A percentile compares a stretch with the other conserved stretches of the same genome.
Evolutionary conservation across 805 yeast species (phyloP).

Genomic region (Candida schatavii): DNA sequence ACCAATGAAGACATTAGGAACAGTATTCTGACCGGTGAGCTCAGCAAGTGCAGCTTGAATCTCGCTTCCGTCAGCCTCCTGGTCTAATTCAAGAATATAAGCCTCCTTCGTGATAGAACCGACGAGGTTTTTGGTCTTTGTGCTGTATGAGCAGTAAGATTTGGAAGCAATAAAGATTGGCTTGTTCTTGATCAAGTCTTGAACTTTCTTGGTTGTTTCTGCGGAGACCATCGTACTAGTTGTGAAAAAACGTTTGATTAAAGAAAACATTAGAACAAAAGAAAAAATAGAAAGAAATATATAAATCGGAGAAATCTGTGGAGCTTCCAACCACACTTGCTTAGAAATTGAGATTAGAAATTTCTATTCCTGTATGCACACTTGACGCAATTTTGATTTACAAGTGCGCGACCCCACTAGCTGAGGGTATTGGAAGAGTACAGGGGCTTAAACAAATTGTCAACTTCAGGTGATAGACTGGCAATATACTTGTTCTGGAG

Average conservation of each 20-base stretch:
- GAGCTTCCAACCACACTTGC: too few relatives aligned
- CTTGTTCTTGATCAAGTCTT: conserved; percentile 59
- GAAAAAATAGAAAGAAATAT: neutral
- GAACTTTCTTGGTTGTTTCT: conserved; percentile 55
- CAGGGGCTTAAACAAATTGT: too few relatives aligned
- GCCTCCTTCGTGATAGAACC: conserved; percentile 42
- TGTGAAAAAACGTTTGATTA: conserved; percentile 10
- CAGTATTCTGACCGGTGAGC: conserved; percentile 87
- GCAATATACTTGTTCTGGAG: too few relatives aligned
- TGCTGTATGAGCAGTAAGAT: conserved; percentile 45
- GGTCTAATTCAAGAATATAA: conserved; percentile 54
- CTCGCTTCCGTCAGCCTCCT: conserved; percentile 66
- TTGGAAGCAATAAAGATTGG: conserved; percentile 80
- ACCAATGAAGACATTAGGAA: conserved; percentile 86
- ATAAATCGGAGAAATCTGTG: too few relatives aligned
- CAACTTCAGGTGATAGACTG: too few relatives aligned
- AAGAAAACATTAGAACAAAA: conserved; percentile 3
- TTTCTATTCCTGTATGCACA: too few relatives aligned
- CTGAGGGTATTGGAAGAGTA: too few relatives aligned
- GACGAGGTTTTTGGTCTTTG: conserved; percentile 43
- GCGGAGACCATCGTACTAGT: conserved; percentile 53
- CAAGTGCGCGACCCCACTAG: too few relatives aligned
- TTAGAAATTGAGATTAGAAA: too few relatives aligned
- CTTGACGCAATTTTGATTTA: too few relatives aligned
- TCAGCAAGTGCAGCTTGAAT: conserved; percentile 76